These are phyloP conservation scores for Exophiala lecanii-corni DNA, from an alignment of 2,329 filamentous ascomycete species.

Conservation along the genomic window DNA sequence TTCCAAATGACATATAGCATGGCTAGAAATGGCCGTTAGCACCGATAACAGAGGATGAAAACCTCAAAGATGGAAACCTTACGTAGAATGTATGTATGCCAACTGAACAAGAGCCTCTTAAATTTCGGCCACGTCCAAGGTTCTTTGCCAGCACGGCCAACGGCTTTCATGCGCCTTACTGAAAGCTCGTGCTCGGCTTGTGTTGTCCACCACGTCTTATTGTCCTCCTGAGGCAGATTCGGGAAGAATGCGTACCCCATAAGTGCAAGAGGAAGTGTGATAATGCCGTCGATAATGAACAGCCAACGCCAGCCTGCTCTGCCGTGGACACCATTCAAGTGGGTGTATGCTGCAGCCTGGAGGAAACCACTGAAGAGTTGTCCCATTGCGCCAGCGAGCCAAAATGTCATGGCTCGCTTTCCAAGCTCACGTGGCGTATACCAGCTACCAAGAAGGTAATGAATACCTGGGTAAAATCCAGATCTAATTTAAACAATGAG, in stretches of 20 bases:
- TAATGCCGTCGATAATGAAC: conserved; percentile 38
- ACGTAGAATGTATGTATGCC: conserved; percentile 39
- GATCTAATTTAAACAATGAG: conserved; percentile 7
- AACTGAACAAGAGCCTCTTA: conserved; percentile 34
- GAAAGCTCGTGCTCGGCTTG: conserved; percentile 27
- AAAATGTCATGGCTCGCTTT: conserved; percentile 36
- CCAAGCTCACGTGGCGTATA: conserved; percentile 33
- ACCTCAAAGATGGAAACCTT: conserved; percentile 10
- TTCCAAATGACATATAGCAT: conserved; percentile 38
- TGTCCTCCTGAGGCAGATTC: conserved; percentile 18
- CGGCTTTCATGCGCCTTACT: conserved; percentile 31
- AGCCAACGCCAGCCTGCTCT: conserved; percentile 41
- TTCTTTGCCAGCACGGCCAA: conserved; percentile 36
- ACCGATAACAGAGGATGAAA: conserved; percentile 1
- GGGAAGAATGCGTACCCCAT: conserved; percentile 41
- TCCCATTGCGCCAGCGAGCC: conserved; percentile 32
- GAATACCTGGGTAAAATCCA: conserved; percentile 27
- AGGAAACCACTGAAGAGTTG: conserved; percentile 55
- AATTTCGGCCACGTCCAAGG: conserved; percentile 35
- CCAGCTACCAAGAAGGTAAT: conserved; percentile 28
- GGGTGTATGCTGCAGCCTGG: conserved; percentile 51
- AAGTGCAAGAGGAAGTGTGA: conserved; percentile 41
- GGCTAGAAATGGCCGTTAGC: conserved; percentile 23
- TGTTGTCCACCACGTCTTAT: conserved; percentile 27
- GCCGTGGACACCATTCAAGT: conserved; percentile 47